Conservation (phyloP, 345 rosid species). For the Aegle marmelos region DNA sequence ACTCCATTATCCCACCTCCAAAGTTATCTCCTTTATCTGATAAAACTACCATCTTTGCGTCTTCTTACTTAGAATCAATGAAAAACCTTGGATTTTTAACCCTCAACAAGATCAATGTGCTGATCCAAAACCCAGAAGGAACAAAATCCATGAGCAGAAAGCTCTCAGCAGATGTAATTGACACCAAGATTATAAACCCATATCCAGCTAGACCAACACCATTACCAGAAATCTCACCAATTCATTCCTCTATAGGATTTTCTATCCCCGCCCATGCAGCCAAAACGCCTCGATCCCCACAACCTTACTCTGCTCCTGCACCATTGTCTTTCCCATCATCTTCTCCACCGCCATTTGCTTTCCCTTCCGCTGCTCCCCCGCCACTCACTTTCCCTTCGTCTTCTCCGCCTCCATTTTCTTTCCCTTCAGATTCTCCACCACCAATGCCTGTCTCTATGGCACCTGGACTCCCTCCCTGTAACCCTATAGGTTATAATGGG, state of each 20-base stretch:
- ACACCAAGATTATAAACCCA: conserved; percentile 29
- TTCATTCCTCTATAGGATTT: conserved; percentile 49
- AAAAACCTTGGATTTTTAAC: conserved; percentile 42
- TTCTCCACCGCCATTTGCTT: conserved; percentile 24
- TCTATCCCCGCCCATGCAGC: conserved; percentile 50
- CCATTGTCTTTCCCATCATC: conserved; percentile 1
- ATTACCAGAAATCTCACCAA: conserved; percentile 39
- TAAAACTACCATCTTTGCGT: conserved; percentile 16
- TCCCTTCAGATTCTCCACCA: conserved; percentile 25
- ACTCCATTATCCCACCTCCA: conserved; percentile 39
- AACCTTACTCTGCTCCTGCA: background rate
- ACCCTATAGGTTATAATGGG: conserved; percentile 15
- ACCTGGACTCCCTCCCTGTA: conserved; percentile 50
- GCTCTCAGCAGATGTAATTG: conserved; percentile 35
- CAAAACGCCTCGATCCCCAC: conserved; percentile 38
- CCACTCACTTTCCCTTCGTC: background rate
- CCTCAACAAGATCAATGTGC: conserved; percentile 43
- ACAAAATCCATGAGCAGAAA: conserved; percentile 32
- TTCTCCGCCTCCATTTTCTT: background rate
- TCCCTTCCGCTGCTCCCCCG: conserved; percentile 12
- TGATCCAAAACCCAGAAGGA: conserved; percentile 26
- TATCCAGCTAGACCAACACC: conserved; percentile 53
- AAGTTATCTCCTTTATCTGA: conserved; percentile 32
- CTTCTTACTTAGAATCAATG: conserved; percentile 30
- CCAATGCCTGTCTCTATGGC: conserved; percentile 28